phyloP scores from a whole-genome alignment of 306 rosid genomes.

The Rosa persica region DNA sequence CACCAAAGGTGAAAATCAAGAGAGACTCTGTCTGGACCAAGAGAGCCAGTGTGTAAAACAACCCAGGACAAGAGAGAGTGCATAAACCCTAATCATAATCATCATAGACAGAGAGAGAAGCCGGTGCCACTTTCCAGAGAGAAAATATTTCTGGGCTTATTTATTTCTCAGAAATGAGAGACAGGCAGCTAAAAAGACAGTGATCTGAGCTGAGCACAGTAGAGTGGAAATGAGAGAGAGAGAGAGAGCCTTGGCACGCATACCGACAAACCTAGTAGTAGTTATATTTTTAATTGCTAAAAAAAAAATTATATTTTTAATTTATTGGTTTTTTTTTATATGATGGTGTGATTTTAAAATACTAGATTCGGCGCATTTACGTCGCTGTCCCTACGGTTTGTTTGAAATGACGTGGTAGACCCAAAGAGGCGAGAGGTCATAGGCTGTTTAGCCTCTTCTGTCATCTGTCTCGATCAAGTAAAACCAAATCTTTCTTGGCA shows the following conservation, averaged over 20 bases:
- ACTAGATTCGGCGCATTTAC: conserved; percentile 58
- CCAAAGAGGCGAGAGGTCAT: conserved; percentile 24
- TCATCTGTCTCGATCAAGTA: conserved; percentile 25
- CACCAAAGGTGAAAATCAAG: background rate
- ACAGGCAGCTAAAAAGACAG: conserved; percentile 25
- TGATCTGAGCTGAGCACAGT: conserved; percentile 40
- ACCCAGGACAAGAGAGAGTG: conserved; percentile 19
- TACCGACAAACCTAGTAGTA: conserved; percentile 50
- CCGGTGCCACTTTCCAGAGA: conserved; percentile 7
- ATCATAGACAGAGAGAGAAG: background rate
- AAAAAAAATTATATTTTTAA: background rate
- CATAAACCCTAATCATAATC: conserved; percentile 45
- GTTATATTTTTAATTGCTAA: background rate
- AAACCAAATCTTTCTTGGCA: conserved; percentile 29
- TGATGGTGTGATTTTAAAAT: background rate
- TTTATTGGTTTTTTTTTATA: background rate
- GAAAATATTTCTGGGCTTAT: background rate
- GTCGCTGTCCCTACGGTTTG: conserved; percentile 63
- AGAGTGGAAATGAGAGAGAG: conserved; percentile 32
- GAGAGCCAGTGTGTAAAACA: conserved; percentile 29
- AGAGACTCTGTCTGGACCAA: conserved; percentile 19
- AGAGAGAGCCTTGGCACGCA: conserved; percentile 35
- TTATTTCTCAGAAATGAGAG: background rate
- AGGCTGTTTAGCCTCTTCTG: conserved; percentile 10
- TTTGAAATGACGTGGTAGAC: conserved; percentile 51